Conservation (phyloP, 1,139 yeast species). For the Nakaseomyces sp. region DNA sequence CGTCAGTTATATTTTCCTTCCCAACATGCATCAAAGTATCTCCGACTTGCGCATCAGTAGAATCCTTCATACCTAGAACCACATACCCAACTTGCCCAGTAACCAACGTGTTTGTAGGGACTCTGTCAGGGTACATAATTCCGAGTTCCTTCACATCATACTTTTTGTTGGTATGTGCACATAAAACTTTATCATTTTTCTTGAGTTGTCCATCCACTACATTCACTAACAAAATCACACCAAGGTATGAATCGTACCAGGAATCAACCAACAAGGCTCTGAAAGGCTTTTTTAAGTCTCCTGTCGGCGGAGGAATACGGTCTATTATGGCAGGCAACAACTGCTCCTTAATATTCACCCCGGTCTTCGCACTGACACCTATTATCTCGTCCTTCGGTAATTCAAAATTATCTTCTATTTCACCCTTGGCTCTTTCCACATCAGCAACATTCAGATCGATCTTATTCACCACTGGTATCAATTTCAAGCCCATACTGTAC, state of each 20-base stretch:
- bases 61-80: conserved; percentile 86
- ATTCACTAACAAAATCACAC: conserved; percentile 82
- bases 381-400: conserved; percentile 66
- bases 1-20: conserved; percentile 47
- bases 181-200: conserved; percentile 64
- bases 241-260: conserved; percentile 91
- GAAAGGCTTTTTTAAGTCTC: conserved; percentile 47
- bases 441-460: conserved; percentile 81
- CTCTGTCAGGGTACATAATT: conserved; percentile 84
- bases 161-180: conserved; percentile 66
- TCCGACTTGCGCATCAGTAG: conserved; percentile 82
- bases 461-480: conserved; percentile 86
- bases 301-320: conserved; percentile 66
- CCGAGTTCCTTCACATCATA: conserved; percentile 92
- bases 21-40: conserved; percentile 79
- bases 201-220: conserved; percentile 74
- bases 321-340: conserved; percentile 74
- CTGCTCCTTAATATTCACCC: conserved; percentile 56
- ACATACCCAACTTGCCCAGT: conserved; percentile 96
- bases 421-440: conserved; percentile 70
- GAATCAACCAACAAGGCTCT: conserved; percentile 84
- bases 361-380: conserved; percentile 88
- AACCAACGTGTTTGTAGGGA: conserved; percentile 49
- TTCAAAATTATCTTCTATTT: conserved; percentile 77
- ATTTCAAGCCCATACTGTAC: conserved; percentile 68